phyloP scores from a whole-genome alignment of 495 filamentous ascomycete species.

The Alectoria sarmentosa region DNA sequence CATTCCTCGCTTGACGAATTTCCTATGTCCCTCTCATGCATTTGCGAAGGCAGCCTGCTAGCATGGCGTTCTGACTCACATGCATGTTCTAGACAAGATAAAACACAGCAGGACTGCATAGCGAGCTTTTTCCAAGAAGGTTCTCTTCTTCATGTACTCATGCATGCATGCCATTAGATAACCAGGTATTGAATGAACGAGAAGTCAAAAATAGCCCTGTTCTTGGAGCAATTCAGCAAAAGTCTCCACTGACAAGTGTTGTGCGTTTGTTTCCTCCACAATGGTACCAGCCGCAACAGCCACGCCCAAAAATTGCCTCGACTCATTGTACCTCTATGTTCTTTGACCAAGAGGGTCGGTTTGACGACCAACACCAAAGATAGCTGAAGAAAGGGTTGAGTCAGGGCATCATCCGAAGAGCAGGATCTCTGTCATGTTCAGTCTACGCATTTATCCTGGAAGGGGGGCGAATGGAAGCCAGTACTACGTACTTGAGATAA shows the following conservation, averaged over 20 bases:
- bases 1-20: background rate
- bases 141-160: background rate
- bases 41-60: background rate
- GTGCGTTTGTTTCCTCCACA: too few relatives aligned
- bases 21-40: background rate
- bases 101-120: background rate
- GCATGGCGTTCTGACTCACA: conserved; percentile 1
- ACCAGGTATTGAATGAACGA: conserved; percentile 1
- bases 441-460: background rate
- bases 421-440: background rate
- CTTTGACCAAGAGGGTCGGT: too few relatives aligned
- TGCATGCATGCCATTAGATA: conserved; percentile 7
- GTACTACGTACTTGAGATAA: background rate
- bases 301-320: background rate
- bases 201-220: background rate
- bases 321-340: background rate
- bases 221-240: background rate
- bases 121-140: background rate
- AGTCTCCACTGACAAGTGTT: background rate
- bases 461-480: background rate
- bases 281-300: too few relatives aligned
- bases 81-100: conserved; percentile 11
- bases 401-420: background rate
- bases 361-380: too few relatives aligned
- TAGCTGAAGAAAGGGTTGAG: too few relatives aligned